Evolutionary conservation across 352 stramenopile species (phyloP), one percentile per base, ranked within the genome.

Genomic region (Pythium dissotocum): DNA sequence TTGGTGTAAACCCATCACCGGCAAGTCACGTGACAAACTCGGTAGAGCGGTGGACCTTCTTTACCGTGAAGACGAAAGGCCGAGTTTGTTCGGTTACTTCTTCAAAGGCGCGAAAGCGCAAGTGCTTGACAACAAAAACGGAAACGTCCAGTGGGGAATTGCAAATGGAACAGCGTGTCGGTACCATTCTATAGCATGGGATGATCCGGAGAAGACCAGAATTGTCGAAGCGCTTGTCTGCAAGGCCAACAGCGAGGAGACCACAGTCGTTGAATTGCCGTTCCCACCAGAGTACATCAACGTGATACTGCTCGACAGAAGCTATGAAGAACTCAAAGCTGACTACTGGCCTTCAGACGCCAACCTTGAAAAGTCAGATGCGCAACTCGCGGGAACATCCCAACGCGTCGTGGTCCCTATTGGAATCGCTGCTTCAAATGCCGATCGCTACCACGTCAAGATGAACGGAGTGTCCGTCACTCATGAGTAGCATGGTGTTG

Each of bases 1-100:
- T 28, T 65, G 59, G 59, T 9, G 36, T 1, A 65, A 65, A 18
- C 6, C 4, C 0, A 16, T 52, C 21, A 1, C n/a, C 0, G 13
- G 51, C 0, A 1, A 52, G 12, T 14, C 14, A n/a, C 5, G 2
- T 2, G 13, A 4, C 12, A 9, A 13, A 12, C 18, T 55, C n/a
- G n/a, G n/a, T n/a, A n/a, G n/a, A n/a, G n/a, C n/a, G n/a, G n/a
- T 13, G 28, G 30, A 36, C n/a, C 21, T 64, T 9, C 16, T 70
- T 6, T 70, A 70, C 51, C 28, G 46, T 14, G 63, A 70, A 61
- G 12, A 54, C 10, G 44, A 70, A 2, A n/a, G 48, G n/a, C 63
- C 63, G 16, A 28, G 2, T 16, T 35, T 70, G 8, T 70, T 70
- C 26, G 63, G 56, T 2, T 70, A 70, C 30, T 70, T 70, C 52